Evolutionary conservation across 768 basidiomycete genomes (phyloP).

Genomic region (Podaxis pistillaris): DNA sequence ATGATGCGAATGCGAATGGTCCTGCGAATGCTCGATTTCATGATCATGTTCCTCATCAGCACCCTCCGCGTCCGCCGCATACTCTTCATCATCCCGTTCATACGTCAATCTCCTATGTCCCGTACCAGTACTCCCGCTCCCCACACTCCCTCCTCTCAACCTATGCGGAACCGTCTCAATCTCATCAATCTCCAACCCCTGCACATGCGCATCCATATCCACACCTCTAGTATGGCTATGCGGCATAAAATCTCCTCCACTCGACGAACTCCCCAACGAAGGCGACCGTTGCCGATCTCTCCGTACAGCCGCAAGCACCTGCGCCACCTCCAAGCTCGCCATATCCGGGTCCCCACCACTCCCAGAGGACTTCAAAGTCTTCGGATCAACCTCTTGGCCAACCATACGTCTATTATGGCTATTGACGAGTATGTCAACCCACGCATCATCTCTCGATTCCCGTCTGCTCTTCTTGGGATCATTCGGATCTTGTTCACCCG

Average conservation of each 20-base stretch:
- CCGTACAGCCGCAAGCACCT: conserved; percentile 61
- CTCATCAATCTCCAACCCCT: conserved; percentile 42
- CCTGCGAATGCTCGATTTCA: neutral
- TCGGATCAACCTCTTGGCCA: conserved; percentile 50
- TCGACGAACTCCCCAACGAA: conserved; percentile 20
- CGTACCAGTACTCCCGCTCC: conserved; percentile 24
- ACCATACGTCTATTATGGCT: conserved; percentile 49
- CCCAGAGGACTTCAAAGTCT: conserved; percentile 23
- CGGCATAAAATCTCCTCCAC: conserved; percentile 28
- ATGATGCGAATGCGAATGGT: conserved; percentile 8
- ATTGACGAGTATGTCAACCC: conserved; percentile 85
- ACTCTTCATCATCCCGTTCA: conserved; percentile 24
- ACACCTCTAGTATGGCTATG: conserved; percentile 30
- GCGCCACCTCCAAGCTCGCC: conserved; percentile 70
- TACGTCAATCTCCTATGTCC: conserved; percentile 25
- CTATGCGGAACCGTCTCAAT: conserved; percentile 30
- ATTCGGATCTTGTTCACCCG: conserved; percentile 30
- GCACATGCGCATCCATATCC: conserved; percentile 45
- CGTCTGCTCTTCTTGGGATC: conserved; percentile 44
- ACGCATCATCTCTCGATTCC: conserved; percentile 66
- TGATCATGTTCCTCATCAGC: conserved; percentile 7
- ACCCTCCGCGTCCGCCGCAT: conserved; percentile 9
- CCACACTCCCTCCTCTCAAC: conserved; percentile 26
- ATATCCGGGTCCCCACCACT: conserved; percentile 59
- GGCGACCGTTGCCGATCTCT: conserved; percentile 30